Evolutionary conservation across 108 stramenopile species (phyloP).

Genomic region (Seminavis robusta): DNA sequence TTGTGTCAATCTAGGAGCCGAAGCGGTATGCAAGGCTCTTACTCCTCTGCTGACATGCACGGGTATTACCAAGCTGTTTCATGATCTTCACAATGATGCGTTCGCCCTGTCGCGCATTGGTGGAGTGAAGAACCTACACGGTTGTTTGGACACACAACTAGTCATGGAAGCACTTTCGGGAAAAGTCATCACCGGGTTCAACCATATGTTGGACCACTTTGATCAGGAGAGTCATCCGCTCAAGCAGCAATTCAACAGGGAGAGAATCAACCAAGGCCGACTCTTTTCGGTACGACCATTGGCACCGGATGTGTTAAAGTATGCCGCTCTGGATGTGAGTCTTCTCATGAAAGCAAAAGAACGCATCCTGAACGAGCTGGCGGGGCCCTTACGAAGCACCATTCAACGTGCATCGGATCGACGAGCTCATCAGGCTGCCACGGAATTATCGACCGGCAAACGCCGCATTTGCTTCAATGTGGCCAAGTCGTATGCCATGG

Average conservation of each 20-base stretch:
- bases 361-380: too few species aligned
- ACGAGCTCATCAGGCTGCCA: too few species aligned
- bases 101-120: not conserved
- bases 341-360: too few species aligned
- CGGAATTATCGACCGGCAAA: too few species aligned
- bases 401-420: not conserved
- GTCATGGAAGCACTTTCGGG: not conserved
- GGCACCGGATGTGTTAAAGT: not conserved
- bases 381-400: not conserved
- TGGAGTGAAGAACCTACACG: not conserved
- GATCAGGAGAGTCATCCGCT: not conserved
- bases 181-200: not conserved
- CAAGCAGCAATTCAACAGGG: not conserved
- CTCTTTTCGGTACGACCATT: not conserved
- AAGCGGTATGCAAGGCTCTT: not conserved
- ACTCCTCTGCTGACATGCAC: not conserved
- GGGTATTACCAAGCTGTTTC: conserved; percentile 10
- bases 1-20: not conserved
- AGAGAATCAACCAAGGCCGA: not conserved
- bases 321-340: not conserved
- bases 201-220: not conserved
- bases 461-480: too few species aligned
- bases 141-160: conserved; percentile 1
- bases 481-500: too few species aligned
- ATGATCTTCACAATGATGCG: conserved; percentile 14